phyloP scores from a whole-genome alignment of 768 basidiomycete species.

The Podaxis carcinomalis region DNA sequence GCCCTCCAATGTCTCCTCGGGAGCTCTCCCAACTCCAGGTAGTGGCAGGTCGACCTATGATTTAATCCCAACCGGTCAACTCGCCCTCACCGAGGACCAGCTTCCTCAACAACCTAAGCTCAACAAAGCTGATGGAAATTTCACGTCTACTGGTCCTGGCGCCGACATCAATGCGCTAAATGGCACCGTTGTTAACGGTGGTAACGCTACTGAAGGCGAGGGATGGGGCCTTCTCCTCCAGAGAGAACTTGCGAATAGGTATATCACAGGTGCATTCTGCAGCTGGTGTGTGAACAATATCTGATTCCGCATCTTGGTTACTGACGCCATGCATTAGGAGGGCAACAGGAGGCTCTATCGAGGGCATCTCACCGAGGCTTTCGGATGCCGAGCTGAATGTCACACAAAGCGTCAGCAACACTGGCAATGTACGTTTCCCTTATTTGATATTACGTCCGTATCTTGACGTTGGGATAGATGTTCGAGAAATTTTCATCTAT shows the following conservation, averaged over 20 bases:
- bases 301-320: neutral
- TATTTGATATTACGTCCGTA: neutral
- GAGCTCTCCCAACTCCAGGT: slow-evolving; percentile 45
- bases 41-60: slow-evolving; percentile 55
- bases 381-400: slow-evolving; percentile 67
- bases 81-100: slow-evolving; percentile 65
- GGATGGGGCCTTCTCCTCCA: slow-evolving; percentile 62
- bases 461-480: slow-evolving; percentile 46
- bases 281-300: slow-evolving; percentile 60
- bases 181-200: slow-evolving; percentile 62
- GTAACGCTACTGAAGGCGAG: slow-evolving; percentile 53
- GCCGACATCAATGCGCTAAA: slow-evolving; percentile 59
- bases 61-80: slow-evolving; percentile 75
- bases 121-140: slow-evolving; percentile 29
- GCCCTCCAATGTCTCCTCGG: slow-evolving; percentile 64
- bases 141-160: slow-evolving; percentile 44
- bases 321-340: slow-evolving; percentile 41
- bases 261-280: slow-evolving; percentile 78
- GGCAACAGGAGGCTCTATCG: slow-evolving; percentile 84
- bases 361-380: slow-evolving; percentile 62
- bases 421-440: slow-evolving; percentile 60
- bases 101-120: slow-evolving; percentile 63
- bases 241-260: slow-evolving; percentile 81
- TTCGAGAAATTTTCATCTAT: slow-evolving; percentile 83
- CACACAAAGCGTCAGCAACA: slow-evolving; percentile 61